Evolutionary conservation across 225 moss, liverwort and hornwort species (phyloP), one percentile per base, ranked within the genome.

Genomic region (Physcomitrellopsis africana): DNA sequence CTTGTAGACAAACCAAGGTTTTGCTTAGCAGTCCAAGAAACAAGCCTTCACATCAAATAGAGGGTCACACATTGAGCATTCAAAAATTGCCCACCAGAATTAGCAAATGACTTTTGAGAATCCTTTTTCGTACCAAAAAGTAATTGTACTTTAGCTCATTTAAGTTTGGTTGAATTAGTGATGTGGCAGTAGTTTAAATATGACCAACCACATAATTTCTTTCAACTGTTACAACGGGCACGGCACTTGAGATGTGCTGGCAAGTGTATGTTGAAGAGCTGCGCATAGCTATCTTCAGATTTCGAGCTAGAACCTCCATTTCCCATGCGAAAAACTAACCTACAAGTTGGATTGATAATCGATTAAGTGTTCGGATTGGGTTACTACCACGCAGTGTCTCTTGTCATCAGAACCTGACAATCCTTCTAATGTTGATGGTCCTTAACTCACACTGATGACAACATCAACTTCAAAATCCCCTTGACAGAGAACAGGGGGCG

Each of bases 401-500:
- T 47, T 32, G 10, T 57, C 7, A 67, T 46, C 59, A 48, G 8
- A 29, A 20, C 7, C 27, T 46, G 27, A 55, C 13, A 24, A 55
- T 44, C 20, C 16, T 70, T 45, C 11, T 11, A 60, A 12, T 3
- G 29, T 17, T 5, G 14, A 52, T 68, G n/a, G 14, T 48, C 14
- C 0, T 48, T 15, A 37, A 37, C 7, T 22, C 20, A 23, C 12
- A 12, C 27, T 29, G 1, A 2, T 37, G 32, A 37, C 32, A 49
- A 65, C 54, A 18, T 20, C 27, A 13, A 22, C 7, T 7, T 69
- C 14, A 10, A 20, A 54, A 29, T 3, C 32, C 32, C 32, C 32
- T 37, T 37, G 32, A 54, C 10, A 54, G 20, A 15, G 77, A 61
- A 74, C 81, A 81, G 44, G 84, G 67, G 49, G 32, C 75, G 2